Conservation (phyloP, 2,329 filamentous ascomycete genomes). For the Colletotrichum sojae region DNA sequence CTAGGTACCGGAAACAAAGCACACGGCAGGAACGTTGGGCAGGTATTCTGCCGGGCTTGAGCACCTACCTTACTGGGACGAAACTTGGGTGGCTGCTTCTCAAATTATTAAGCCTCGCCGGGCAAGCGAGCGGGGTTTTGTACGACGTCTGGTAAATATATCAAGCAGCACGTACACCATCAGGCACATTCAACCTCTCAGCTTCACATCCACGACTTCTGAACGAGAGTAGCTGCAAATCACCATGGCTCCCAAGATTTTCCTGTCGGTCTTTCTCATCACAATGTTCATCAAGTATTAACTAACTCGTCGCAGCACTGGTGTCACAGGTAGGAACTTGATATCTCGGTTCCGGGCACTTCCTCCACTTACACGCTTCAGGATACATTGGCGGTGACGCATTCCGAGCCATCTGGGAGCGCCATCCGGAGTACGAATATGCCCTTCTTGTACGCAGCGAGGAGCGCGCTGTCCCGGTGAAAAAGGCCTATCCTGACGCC, state of each 20-base stretch:
- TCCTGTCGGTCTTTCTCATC: slow-evolving; percentile 52
- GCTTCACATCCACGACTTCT: too few species aligned
- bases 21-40: neutral
- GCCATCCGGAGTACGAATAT: slow-evolving; percentile 63
- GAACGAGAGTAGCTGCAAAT: neutral
- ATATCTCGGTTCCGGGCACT: neutral
- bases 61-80: slow-evolving; percentile 8
- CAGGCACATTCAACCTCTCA: too few species aligned
- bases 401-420: slow-evolving; percentile 58
- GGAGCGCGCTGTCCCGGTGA: slow-evolving; percentile 59
- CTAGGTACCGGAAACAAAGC: too few species aligned
- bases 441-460: slow-evolving; percentile 63
- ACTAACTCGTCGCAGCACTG: slow-evolving; percentile 52
- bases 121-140: neutral
- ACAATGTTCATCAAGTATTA: neutral
- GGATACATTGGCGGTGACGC: slow-evolving; percentile 69
- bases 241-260: slow-evolving; percentile 57
- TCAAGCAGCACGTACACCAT: neutral
- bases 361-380: slow-evolving; percentile 27
- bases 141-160: neutral
- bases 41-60: neutral
- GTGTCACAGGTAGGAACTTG: slow-evolving; percentile 56
- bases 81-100: neutral
- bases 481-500: slow-evolving; percentile 59
- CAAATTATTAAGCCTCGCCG: slow-evolving; percentile 31